Evolutionary conservation across 352 stramenopile species (phyloP).

Genomic region (Pythium scleroteichum): DNA sequence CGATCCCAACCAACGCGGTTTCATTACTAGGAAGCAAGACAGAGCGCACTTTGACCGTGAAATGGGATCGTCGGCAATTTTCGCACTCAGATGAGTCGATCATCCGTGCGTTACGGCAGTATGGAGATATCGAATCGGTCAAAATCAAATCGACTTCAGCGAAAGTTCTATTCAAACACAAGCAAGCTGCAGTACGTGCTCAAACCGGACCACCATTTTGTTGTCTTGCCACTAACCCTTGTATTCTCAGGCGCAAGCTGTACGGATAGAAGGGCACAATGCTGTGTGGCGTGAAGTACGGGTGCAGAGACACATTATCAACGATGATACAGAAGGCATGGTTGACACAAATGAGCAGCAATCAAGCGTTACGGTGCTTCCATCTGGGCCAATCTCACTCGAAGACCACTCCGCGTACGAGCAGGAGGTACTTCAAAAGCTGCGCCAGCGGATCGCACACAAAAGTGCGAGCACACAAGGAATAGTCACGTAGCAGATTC

Average conservation of each 20-base stretch:
- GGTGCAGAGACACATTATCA: slow-evolving; percentile 73
- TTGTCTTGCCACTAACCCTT: too few species aligned
- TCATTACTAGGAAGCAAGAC: slow-evolving; percentile 34
- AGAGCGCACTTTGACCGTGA: slow-evolving; percentile 74
- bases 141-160: slow-evolving; percentile 72
- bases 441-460: slow-evolving; percentile 42
- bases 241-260: slow-evolving; percentile 40
- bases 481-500: slow-evolving; percentile 24
- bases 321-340: slow-evolving; percentile 36
- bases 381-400: slow-evolving; percentile 48
- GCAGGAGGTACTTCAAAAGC: slow-evolving; percentile 45
- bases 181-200: slow-evolving; percentile 40
- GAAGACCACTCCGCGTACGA: slow-evolving; percentile 61
- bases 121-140: slow-evolving; percentile 68
- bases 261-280: slow-evolving; percentile 75
- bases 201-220: too few species aligned
- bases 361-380: slow-evolving; percentile 29
- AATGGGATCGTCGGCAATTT: slow-evolving; percentile 66
- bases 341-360: background rate
- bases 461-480: slow-evolving; percentile 31
- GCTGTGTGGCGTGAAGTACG: slow-evolving; percentile 65
- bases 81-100: slow-evolving; percentile 83
- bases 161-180: slow-evolving; percentile 60
- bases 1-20: background rate
- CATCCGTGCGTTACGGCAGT: slow-evolving; percentile 48